Percentiles rank a stretch among this genome's conserved stretches.
Evolutionary conservation across 1,284 basidiomycete species (phyloP).

Genomic region (Naganishia cerealis): DNA sequence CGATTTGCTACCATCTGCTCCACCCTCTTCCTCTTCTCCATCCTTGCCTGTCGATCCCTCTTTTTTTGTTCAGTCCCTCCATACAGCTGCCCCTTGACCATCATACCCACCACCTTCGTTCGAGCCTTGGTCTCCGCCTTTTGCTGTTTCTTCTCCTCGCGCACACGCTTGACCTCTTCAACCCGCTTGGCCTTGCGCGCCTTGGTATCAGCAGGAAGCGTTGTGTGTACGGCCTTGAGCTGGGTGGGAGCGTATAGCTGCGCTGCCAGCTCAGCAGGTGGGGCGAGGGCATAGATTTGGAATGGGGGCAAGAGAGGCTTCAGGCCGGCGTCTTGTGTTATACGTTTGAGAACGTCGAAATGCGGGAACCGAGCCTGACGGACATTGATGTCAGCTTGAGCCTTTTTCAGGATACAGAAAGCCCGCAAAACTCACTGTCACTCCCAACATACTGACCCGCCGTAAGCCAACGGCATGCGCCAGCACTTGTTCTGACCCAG

Average conservation of each 20-base stretch:
- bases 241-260: slow-evolving; percentile 64
- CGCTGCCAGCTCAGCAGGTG: not conserved
- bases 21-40: slow-evolving; percentile 12
- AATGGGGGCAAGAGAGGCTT: slow-evolving; percentile 33
- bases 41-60: slow-evolving; percentile 17
- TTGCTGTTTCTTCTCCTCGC: slow-evolving; percentile 18
- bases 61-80: slow-evolving; percentile 26
- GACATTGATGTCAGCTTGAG: too few species aligned
- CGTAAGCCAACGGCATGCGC: slow-evolving; percentile 67
- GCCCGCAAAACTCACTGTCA: slow-evolving; percentile 59
- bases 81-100: slow-evolving; percentile 13
- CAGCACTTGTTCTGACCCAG: slow-evolving; percentile 66
- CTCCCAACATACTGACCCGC: slow-evolving; percentile 67
- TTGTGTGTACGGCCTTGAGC: slow-evolving; percentile 80
- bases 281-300: slow-evolving; percentile 42
- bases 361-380: not conserved
- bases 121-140: not conserved
- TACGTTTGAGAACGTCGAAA: slow-evolving; percentile 1
- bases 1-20: slow-evolving; percentile 1
- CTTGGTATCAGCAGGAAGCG: slow-evolving; percentile 74
- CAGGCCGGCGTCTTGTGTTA: not conserved
- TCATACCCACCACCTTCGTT: slow-evolving; percentile 15
- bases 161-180: slow-evolving; percentile 57
- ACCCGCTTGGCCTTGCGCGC: slow-evolving; percentile 66
- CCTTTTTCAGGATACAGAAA: too few species aligned